A percentile compares a stretch with the other conserved stretches of the same genome.
These are phyloP conservation scores for Panicum virgatum DNA, from an alignment of 202 grass and related monocot genomes.

Conservation along the genomic window DNA sequence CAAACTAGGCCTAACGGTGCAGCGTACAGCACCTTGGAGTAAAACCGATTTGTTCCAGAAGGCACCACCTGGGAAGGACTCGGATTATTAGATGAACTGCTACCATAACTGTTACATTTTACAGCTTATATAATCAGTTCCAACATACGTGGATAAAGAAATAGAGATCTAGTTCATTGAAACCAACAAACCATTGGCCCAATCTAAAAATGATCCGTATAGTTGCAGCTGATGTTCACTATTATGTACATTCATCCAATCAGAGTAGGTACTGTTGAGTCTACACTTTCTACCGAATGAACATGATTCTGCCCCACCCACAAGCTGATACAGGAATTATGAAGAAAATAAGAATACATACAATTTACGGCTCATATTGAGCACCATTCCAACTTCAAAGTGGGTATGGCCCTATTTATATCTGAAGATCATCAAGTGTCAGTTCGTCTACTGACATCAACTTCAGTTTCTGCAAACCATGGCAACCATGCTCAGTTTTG, in stretches of 20 bases:
- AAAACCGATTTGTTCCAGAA: neutral
- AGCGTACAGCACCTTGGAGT: neutral
- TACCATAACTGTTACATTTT: neutral
- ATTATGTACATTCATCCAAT: conserved; percentile 50
- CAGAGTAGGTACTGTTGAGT: conserved; percentile 12
- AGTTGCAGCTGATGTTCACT: conserved; percentile 25
- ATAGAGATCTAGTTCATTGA: neutral
- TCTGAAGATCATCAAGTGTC: conserved; percentile 86
- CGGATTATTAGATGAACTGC: neutral
- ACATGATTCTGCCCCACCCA: conserved; percentile 24
- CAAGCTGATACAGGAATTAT: neutral
- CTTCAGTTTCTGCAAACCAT: conserved; percentile 85
- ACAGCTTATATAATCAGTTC: neutral
- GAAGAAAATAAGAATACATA: conserved; percentile 20
- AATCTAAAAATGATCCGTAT: conserved; percentile 1
- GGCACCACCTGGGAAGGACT: neutral
- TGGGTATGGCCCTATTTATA: conserved; percentile 55
- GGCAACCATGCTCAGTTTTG: conserved; percentile 32
- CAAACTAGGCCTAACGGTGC: no score
- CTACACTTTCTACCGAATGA: conserved; percentile 32
- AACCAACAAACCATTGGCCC: conserved; percentile 26
- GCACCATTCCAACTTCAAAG: neutral
- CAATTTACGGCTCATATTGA: neutral
- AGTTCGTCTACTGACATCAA: conserved; percentile 83
- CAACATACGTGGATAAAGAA: neutral